Base-by-base conservation (phyloP, 495 filamentous ascomycete species). In the Aspergillus indologenus region DNA sequence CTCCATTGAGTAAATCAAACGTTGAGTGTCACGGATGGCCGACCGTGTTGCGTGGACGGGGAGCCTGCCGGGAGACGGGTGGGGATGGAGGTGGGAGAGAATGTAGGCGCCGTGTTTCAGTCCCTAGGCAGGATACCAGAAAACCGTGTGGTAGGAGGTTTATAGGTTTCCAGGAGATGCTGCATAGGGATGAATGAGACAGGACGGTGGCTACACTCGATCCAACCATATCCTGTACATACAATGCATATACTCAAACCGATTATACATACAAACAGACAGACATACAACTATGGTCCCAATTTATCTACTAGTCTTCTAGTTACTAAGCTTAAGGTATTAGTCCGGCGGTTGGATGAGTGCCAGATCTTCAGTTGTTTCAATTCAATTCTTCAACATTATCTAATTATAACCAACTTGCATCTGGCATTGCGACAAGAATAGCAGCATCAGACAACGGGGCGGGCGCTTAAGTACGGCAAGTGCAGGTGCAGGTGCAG, bases 1-100 rank as follows among this genome's bases (percentile, higher is more conserved):
- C 26, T 65, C 62, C 40, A 69, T 81, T 54, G 67, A 55, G 45
- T 83, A 71, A 78, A 52, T 42, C 48, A 51, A 31, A 51, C 48
- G 9, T 29, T 18, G 48, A 26, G 48, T 51, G 48, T 51, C 17
- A 31, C 48, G 29, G 48, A 31, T 31, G 1, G 14, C 3, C n/a
- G 17, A 51, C 17, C 23, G 23, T 15, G 11, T 15, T 7, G 21
- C n/a, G 22, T n/a, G 9, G 17, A 50, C 21, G 9, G 17, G 47
- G 20, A 20, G 11, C 47, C 17, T 50, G 54, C 1, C 5, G 4
- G 26, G 20, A 21, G 42, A 9, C 15, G 20, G 43, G 23, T 40
- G 53, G 53, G 53, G 53, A 9, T 7, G 34, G 34, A 14, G 12
- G 34, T 7, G 9, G 26, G 43, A n/a, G 45, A 52, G 56, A 55